Evolutionary conservation across 2,329 filamentous ascomycete genomes (phyloP), one percentile per base, ranked within the genome.

Genomic region (Nemania abortiva): DNA sequence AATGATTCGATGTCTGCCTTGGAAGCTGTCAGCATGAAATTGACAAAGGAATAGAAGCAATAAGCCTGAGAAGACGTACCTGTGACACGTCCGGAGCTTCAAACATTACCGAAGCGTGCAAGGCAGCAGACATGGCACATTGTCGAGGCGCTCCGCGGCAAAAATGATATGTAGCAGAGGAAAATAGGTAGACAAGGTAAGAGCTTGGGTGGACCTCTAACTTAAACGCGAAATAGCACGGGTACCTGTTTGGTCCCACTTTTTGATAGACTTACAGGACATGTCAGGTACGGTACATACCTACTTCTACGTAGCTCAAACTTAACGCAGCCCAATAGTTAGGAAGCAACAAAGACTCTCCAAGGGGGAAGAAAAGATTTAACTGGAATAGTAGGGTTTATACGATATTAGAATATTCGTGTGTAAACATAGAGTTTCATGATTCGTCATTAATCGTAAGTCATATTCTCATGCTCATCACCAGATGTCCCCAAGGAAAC

Each of bases 1-100:
- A 92, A 92, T 31, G 81, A 81, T 62, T 81, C 77, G 37, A 92
- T 80, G 52, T 92, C 90, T 78, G 87, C 82, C 90, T 92, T 70
- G 24, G 63, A 66, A 69, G 34, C 55, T 69, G 73, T 78, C 66
- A 78, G 76, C 68, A 65, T 74, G 71, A 70, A 66, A 56, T 29
- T 10, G 37, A 70, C 57, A 22, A 34, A n/a, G 20, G 29, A 20
- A 57, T 22, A 2, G 13, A 24, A 47, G 5, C 6, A 6, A 52
- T 9, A 9, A 45, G 1, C 15, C 2, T 31, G 9, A 13, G 34
- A 2, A 15, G 9, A 75, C 77, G 11, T 74, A 83, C 83, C 73
- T 79, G 76, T 7, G 81, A 81, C 50, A 85, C 77, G 37, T 80
- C 71, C 31, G 82, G 81, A 37, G 75, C 74, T 62, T 72, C 59